These are phyloP conservation scores for Rickenella mellea DNA, from an alignment of 768 basidiomycete species.

Conservation along the genomic window DNA sequence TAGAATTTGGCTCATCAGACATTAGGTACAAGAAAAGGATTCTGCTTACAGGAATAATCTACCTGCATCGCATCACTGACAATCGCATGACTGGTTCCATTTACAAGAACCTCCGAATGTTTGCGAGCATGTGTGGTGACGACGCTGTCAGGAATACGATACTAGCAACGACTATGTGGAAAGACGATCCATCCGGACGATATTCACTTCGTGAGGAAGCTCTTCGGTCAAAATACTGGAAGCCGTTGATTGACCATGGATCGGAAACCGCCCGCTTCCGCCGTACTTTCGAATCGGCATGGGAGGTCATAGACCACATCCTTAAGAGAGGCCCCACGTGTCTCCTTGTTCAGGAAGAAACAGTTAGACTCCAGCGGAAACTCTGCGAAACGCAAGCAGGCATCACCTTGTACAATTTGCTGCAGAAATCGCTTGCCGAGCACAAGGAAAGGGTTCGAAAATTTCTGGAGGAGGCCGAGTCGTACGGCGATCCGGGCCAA, in stretches of 20 bases:
- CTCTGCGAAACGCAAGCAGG: no score
- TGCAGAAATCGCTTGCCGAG: no score
- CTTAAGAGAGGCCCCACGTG: no score
- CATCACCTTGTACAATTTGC: no score
- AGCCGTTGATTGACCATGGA: conserved; percentile 17
- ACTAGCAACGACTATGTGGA: conserved; percentile 32
- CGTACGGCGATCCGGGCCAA: no score
- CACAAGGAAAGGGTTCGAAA: no score
- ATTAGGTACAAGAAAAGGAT: conserved; percentile 17
- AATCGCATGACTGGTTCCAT: conserved; percentile 26
- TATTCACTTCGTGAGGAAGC: conserved; percentile 23
- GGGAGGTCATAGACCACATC: conserved; percentile 17
- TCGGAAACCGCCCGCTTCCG: conserved; percentile 17
- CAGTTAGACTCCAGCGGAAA: conserved; percentile 20
- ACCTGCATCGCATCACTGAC: conserved; percentile 31
- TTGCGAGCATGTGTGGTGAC: conserved; percentile 19
- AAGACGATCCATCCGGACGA: no score
- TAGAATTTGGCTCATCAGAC: no score
- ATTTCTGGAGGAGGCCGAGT: no score
- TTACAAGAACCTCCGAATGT: conserved; percentile 23
- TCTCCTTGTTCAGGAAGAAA: conserved; percentile 24
- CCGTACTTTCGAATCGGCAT: conserved; percentile 15
- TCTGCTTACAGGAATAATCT: conserved; percentile 26
- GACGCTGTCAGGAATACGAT: conserved; percentile 20
- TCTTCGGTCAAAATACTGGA: conserved; percentile 22